Conservation (phyloP, 192 early-diverging fungal genomes). For the Backusella australiensis region DNA sequence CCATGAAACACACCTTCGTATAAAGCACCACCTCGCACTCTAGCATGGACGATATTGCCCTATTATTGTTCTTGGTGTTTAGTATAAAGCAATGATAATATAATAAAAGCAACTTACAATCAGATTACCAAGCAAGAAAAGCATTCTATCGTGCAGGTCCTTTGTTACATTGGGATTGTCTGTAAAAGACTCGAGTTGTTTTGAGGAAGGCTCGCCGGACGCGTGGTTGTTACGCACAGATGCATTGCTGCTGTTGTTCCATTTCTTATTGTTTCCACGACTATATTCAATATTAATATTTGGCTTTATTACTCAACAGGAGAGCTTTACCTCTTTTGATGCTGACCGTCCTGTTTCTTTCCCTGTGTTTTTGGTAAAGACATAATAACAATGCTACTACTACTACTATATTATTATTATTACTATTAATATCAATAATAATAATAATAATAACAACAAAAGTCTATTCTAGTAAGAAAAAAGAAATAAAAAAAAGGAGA, state of each 20-base stretch:
- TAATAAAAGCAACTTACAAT: conserved; percentile 49
- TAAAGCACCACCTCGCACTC: conserved; percentile 51
- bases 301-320: not conserved
- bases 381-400: not conserved
- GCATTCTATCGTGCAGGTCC: conserved; percentile 62
- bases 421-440: not conserved
- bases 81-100: not conserved
- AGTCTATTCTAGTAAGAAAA: not conserved
- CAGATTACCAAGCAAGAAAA: conserved; percentile 63
- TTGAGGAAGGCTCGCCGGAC: not conserved
- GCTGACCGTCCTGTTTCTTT: conserved; percentile 5
- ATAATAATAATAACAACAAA: not conserved
- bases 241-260: conserved; percentile 8
- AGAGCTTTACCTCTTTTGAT: not conserved
- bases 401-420: not conserved
- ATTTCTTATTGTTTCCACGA: conserved; percentile 18
- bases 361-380: conserved; percentile 9
- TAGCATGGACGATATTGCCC: conserved; percentile 66
- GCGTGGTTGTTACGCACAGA: not conserved
- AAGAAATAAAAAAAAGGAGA: not conserved
- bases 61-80: conserved; percentile 21
- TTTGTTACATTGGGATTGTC: conserved; percentile 28
- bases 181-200: not conserved
- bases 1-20: conserved; percentile 73
- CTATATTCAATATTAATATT: not conserved